These are phyloP conservation scores for Chaetomium cochliodes DNA, from an alignment of 495 filamentous ascomycete genomes.

Conservation along the genomic window DNA sequence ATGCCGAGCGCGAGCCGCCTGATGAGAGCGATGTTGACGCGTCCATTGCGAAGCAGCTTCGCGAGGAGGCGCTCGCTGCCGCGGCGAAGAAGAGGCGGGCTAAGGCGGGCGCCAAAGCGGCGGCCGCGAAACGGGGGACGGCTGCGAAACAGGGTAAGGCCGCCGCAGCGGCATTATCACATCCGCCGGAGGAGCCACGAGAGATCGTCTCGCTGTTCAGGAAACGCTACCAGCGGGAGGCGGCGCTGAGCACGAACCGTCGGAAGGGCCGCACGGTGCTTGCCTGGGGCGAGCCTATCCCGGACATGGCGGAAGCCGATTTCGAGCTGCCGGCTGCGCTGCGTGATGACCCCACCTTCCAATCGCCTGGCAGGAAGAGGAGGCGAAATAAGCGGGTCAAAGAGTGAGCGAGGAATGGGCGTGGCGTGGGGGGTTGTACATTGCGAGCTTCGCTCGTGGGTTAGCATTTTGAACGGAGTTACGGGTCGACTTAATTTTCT, in stretches of 20 bases:
- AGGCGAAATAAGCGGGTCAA: slow-evolving; percentile 37
- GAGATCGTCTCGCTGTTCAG: slow-evolving; percentile 84
- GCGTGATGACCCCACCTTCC: slow-evolving; percentile 64
- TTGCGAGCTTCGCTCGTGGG: neutral
- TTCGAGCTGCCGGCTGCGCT: slow-evolving; percentile 74
- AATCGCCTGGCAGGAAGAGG: slow-evolving; percentile 62
- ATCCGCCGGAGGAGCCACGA: slow-evolving; percentile 37
- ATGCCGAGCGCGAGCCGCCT: slow-evolving; percentile 23
- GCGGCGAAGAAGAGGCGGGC: slow-evolving; percentile 25
- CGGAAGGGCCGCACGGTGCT: slow-evolving; percentile 50
- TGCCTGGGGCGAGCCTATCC: slow-evolving; percentile 80
- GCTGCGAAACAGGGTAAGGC: slow-evolving; percentile 2
- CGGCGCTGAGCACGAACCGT: slow-evolving; percentile 63
- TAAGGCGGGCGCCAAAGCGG: neutral
- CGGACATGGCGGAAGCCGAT: slow-evolving; percentile 64
- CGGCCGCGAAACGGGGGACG: slow-evolving; percentile 14
- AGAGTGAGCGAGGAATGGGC: slow-evolving; percentile 3
- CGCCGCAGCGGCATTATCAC: slow-evolving; percentile 18
- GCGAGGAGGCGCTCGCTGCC: slow-evolving; percentile 62
- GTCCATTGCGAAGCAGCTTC: slow-evolving; percentile 68
- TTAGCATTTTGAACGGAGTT: neutral
- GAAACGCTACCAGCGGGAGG: slow-evolving; percentile 71
- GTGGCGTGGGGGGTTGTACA: neutral
- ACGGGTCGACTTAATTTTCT: neutral
- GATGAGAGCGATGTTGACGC: slow-evolving; percentile 58